Conservation (phyloP, 2,329 filamentous ascomycete species). For the Paecilomyces niveus region DNA sequence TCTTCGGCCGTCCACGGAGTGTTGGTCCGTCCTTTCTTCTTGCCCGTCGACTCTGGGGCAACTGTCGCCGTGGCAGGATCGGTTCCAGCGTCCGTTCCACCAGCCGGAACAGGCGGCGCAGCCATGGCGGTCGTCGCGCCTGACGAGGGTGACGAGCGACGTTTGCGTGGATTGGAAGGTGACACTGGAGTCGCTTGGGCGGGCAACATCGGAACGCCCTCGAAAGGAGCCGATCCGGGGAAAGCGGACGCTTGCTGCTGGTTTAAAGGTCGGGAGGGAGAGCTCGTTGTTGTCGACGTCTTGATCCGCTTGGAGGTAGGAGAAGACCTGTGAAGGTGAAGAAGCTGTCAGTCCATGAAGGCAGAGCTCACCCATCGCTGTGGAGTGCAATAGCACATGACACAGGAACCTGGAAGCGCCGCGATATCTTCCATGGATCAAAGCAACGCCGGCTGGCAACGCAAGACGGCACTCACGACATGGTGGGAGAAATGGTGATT, state of each 20-base stretch:
- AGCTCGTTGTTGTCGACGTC: slow-evolving; percentile 27
- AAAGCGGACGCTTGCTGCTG: slow-evolving; percentile 33
- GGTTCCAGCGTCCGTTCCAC: slow-evolving; percentile 20
- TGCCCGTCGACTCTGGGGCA: slow-evolving; percentile 25
- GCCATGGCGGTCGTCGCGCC: slow-evolving; percentile 30
- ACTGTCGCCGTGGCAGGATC: slow-evolving; percentile 16
- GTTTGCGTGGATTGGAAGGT: slow-evolving; percentile 37
- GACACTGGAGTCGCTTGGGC: slow-evolving; percentile 19
- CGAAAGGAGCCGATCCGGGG: slow-evolving; percentile 26
- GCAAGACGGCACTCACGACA: slow-evolving; percentile 30
- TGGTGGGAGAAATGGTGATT: slow-evolving; percentile 26
- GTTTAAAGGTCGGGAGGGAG: slow-evolving; percentile 28
- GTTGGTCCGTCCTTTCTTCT: slow-evolving; percentile 95
- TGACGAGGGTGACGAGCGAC: slow-evolving; percentile 33
- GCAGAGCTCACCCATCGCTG: neutral
- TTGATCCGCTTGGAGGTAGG: slow-evolving; percentile 37
- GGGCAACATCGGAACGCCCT: slow-evolving; percentile 34
- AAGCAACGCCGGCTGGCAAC: neutral
- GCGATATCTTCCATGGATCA: slow-evolving; percentile 4
- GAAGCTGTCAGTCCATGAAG: slow-evolving; percentile 4
- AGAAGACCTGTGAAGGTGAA: slow-evolving; percentile 25
- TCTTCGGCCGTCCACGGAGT: slow-evolving; percentile 96
- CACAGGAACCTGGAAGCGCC: neutral
- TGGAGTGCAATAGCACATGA: neutral
- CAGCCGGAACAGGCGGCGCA: slow-evolving; percentile 21